Evolutionary conservation across 140 eudicot genomes (phyloP).

Genomic region (Bidens hawaiensis): DNA sequence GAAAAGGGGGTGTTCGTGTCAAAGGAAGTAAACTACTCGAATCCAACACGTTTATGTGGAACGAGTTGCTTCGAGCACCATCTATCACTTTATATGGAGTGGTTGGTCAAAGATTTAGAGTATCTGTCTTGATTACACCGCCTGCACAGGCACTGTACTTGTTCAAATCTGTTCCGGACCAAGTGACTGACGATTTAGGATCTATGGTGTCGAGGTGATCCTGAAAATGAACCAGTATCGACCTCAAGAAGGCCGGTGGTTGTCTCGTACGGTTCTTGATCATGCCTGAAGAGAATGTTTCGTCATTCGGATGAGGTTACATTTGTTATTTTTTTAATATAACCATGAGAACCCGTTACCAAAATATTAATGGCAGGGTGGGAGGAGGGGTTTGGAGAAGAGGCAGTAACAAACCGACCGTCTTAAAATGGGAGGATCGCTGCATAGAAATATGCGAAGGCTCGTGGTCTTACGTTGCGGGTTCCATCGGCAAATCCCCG

Average conservation of each 20-base stretch:
- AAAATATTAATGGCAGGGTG: slow-evolving; percentile 36
- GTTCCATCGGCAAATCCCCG: slow-evolving; percentile 81
- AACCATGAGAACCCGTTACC: too few relatives aligned
- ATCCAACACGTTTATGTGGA: slow-evolving; percentile 56
- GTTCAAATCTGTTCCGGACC: slow-evolving; percentile 82
- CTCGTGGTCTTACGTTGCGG: slow-evolving; percentile 76
- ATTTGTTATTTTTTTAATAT: too few relatives aligned
- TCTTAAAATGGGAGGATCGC: slow-evolving; percentile 80
- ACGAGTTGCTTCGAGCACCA: slow-evolving; percentile 74
- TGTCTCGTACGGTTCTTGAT: slow-evolving; percentile 90
- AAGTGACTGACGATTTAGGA: slow-evolving; percentile 92
- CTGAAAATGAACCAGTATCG: slow-evolving; percentile 77
- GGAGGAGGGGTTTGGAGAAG: slow-evolving; percentile 92
- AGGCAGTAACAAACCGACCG: slow-evolving; percentile 68
- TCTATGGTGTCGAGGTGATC: slow-evolving; percentile 84
- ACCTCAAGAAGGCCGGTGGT: slow-evolving; percentile 96
- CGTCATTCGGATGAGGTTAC: slow-evolving; percentile 74
- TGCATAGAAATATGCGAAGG: slow-evolving; percentile 76
- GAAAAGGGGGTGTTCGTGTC: slow-evolving; percentile 52
- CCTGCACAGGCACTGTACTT: slow-evolving; percentile 87
- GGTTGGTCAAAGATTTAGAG: slow-evolving; percentile 36
- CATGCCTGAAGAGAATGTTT: slow-evolving; percentile 92
- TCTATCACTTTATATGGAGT: slow-evolving; percentile 55
- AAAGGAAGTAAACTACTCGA: slow-evolving; percentile 53
- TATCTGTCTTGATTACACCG: slow-evolving; percentile 69